These are phyloP conservation scores for Pestalotiopsis sp. DNA, from an alignment of 2,329 filamentous ascomycete species.

Conservation along the genomic window DNA sequence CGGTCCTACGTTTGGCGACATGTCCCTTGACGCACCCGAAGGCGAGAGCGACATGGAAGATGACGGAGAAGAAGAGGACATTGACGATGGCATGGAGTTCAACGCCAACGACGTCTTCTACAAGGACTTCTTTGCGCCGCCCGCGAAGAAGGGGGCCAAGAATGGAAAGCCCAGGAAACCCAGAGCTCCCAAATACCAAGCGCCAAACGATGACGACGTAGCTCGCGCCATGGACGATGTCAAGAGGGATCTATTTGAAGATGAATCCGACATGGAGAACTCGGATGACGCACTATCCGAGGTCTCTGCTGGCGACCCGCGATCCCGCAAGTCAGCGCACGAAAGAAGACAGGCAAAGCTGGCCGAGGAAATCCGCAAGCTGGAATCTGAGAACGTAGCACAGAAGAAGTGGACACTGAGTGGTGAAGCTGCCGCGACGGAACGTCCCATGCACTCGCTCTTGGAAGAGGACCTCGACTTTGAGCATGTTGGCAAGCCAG, in stretches of 20 bases:
- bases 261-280: conserved; percentile 66
- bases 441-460: conserved; percentile 87
- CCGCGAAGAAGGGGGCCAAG: conserved; percentile 69
- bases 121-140: conserved; percentile 90
- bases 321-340: conserved; percentile 78
- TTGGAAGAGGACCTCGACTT: conserved; percentile 96
- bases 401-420: conserved; percentile 90
- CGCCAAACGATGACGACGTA: conserved; percentile 66
- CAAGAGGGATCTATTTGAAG: conserved; percentile 87
- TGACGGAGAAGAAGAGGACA: conserved; percentile 58
- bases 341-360: conserved; percentile 86
- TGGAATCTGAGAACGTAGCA: conserved; percentile 86
- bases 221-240: conserved; percentile 85
- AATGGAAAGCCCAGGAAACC: conserved; percentile 48
- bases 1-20: conserved; percentile 82
- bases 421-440: conserved; percentile 82
- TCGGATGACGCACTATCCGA: conserved; percentile 68
- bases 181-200: conserved; percentile 41
- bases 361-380: conserved; percentile 84
- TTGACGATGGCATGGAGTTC: conserved; percentile 50
- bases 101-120: conserved; percentile 92
- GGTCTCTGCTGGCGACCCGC: conserved; percentile 69
- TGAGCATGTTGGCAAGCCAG: conserved; percentile 90
- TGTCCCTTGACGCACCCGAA: conserved; percentile 72
- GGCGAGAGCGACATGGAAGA: conserved; percentile 69